phyloP scores from a whole-genome alignment of 106 monocot species.

The Dactylorhiza incarnata region DNA sequence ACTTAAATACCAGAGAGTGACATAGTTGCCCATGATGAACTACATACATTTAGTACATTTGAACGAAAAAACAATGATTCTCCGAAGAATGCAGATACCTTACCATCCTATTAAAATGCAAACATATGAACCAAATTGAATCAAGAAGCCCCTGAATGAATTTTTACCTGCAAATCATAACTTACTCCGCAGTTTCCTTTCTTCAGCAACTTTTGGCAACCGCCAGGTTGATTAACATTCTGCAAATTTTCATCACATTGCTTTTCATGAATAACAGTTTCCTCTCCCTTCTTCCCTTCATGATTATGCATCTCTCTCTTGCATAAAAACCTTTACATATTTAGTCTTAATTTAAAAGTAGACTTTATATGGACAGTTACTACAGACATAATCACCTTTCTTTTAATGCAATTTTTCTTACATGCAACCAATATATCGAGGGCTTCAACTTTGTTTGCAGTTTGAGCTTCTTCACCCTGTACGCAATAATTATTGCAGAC shows the following conservation, averaged over 20 bases:
- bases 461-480: constrained; percentile 74
- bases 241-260: constrained; percentile 57
- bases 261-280: constrained; percentile 72
- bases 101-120: not conserved
- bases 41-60: not conserved
- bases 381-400: constrained; percentile 58
- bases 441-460: constrained; percentile 82
- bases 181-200: not conserved
- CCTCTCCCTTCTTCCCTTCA: constrained; percentile 87
- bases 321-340: not conserved
- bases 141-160: not conserved
- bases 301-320: constrained; percentile 79
- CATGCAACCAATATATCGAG: constrained; percentile 17
- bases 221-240: not conserved
- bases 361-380: not conserved
- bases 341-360: not conserved
- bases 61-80: constrained; percentile 3
- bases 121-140: not conserved
- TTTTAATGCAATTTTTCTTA: constrained; percentile 71
- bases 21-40: not conserved
- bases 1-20: not conserved
- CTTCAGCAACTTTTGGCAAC: not conserved
- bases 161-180: not conserved
- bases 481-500: not conserved
- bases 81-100: not conserved